Percentiles rank a stretch among this genome's conserved stretches.
Conservation (phyloP, 805 yeast species). For the Candida adriatica region DNA sequence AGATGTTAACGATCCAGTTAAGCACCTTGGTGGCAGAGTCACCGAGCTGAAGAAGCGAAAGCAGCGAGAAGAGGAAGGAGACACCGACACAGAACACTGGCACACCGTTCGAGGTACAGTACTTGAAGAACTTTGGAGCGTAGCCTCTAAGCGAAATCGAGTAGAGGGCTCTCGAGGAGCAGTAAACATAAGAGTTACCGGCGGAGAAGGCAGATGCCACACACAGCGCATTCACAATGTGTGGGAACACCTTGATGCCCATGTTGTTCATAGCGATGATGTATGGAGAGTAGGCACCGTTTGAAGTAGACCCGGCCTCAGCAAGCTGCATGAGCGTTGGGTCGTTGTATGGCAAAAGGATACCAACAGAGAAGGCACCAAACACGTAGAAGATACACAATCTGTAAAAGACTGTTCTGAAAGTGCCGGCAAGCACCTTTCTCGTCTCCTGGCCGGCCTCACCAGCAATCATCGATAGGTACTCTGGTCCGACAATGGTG, state of each 20-base stretch:
- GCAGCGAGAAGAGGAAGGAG: constrained; percentile 48
- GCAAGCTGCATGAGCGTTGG: constrained; percentile 41
- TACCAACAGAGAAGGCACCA: constrained; percentile 63
- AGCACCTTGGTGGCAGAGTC: constrained; percentile 55
- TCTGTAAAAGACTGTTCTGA: constrained; percentile 63
- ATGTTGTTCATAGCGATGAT: constrained; percentile 48
- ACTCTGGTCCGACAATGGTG: constrained; percentile 81
- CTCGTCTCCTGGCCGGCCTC: constrained; percentile 70
- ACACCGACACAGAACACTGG: constrained; percentile 63
- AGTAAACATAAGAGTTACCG: constrained; percentile 49
- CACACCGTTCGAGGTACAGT: constrained; percentile 59
- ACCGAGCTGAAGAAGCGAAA: constrained; percentile 61
- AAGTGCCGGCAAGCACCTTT: constrained; percentile 64
- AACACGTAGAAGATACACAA: constrained; percentile 53
- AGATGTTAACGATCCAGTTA: constrained; percentile 63
- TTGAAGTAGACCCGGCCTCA: constrained; percentile 56
- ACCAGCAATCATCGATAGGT: constrained; percentile 75
- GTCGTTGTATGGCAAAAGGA: constrained; percentile 57
- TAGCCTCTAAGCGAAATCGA: constrained; percentile 47
- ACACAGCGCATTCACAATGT: constrained; percentile 44
- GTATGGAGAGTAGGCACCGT: constrained; percentile 53
- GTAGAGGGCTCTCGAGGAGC: constrained; percentile 51
- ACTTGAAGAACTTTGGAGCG: constrained; percentile 55
- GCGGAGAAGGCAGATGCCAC: constrained; percentile 50
- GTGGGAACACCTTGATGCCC: constrained; percentile 42